A percentile compares a stretch with the other conserved stretches of the same genome.
Conservation (phyloP, 23 red algal species). For the Gracilaria gracilis region DNA sequence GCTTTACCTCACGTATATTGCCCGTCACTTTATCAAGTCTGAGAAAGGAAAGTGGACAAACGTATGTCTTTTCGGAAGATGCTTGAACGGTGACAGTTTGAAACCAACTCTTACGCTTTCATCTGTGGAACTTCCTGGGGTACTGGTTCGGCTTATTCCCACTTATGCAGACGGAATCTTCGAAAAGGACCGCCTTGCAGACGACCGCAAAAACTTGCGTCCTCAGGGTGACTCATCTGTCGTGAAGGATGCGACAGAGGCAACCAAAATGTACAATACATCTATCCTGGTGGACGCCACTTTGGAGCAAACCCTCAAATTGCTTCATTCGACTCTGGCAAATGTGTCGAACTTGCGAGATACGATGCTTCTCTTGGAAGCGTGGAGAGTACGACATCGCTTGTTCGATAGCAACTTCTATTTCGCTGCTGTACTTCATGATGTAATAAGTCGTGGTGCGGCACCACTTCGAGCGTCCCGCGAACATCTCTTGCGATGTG, state of each 20-base stretch:
- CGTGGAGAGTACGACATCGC: conserved; percentile 61
- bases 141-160: conserved; percentile 54
- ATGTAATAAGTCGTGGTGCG: conserved; percentile 34
- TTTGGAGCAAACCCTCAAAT: conserved; percentile 27
- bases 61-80: conserved; percentile 25
- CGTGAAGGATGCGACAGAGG: conserved; percentile 22
- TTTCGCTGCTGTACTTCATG: conserved; percentile 30
- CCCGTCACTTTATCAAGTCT: conserved; percentile 44
- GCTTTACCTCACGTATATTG: conserved; percentile 60
- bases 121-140: conserved; percentile 19
- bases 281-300: conserved; percentile 50
- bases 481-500: conserved; percentile 63
- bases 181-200: conserved; percentile 39
- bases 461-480: conserved; percentile 39
- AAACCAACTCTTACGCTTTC: conserved; percentile 45
- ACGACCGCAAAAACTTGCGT: conserved; percentile 51
- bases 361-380: conserved; percentile 51
- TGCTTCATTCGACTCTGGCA: conserved; percentile 17
- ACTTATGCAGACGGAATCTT: conserved; percentile 46
- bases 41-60: conserved; percentile 29
- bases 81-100: conserved; percentile 21
- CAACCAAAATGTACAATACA: conserved; percentile 56
- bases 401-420: conserved; percentile 40
- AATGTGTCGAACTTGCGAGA: conserved; percentile 36
- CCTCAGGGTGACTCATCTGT: conserved; percentile 46